phyloP scores from a whole-genome alignment of 192 early-diverging fungal genomes.

The Irineochytrium annulatum region DNA sequence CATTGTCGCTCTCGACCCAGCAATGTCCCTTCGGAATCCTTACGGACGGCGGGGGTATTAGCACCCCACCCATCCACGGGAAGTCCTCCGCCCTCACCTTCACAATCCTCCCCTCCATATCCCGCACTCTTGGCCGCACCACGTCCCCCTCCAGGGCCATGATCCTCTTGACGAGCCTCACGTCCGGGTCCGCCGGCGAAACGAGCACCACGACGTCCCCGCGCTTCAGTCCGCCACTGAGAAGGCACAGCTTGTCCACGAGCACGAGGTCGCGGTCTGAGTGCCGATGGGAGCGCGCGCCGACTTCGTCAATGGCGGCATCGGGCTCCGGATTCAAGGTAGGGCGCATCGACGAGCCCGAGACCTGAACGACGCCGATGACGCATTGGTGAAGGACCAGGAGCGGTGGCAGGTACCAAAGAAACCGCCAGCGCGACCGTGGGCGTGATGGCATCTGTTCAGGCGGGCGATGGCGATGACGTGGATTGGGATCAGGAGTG shows the following conservation, averaged over 20 bases:
- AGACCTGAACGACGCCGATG: constrained; percentile 10
- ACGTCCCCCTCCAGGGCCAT: constrained; percentile 78
- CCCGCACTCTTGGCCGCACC: constrained; percentile 51
- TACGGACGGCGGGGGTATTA: constrained; percentile 2
- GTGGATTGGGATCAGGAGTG: no score
- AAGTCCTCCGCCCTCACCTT: constrained; percentile 7
- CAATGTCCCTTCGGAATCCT: constrained; percentile 22
- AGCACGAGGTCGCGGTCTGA: constrained; percentile 3
- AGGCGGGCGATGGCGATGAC: no score
- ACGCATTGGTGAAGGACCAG: constrained; percentile 23
- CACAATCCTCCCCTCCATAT: constrained; percentile 5
- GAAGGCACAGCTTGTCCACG: constrained; percentile 17
- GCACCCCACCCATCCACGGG: background rate
- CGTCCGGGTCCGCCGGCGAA: constrained; percentile 64
- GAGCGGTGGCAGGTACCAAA: constrained; percentile 6
- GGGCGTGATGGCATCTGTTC: background rate
- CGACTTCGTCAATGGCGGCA: constrained; percentile 5
- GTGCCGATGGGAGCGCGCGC: background rate
- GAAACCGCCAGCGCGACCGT: background rate
- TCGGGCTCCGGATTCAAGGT: constrained; percentile 26
- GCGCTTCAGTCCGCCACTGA: background rate
- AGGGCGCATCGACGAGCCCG: constrained; percentile 18
- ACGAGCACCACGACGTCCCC: constrained; percentile 42
- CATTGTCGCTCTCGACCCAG: constrained; percentile 36
- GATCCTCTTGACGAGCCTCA: constrained; percentile 77